Percentiles rank a stretch among this genome's conserved stretches.
Evolutionary conservation across 2,329 filamentous ascomycete genomes (phyloP).

Genomic region (Pyrenochaeta sp.): DNA sequence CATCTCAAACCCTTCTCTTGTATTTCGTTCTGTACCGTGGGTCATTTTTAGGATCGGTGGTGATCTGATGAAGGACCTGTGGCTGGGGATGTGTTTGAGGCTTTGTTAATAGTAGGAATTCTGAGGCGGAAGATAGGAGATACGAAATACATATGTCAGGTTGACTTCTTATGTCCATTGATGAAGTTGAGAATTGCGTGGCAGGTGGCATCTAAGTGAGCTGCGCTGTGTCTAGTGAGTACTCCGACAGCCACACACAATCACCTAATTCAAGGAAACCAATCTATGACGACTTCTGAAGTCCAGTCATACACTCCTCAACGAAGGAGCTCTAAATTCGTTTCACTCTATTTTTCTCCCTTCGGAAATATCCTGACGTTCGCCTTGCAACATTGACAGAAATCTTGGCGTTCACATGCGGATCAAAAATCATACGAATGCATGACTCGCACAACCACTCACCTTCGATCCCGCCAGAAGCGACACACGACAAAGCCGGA

Average conservation of each 20-base stretch:
- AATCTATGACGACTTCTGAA: too few relatives aligned
- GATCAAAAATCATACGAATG: neutral
- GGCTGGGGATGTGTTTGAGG: neutral
- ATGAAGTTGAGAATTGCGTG: neutral
- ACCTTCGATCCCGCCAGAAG: conserved; percentile 22
- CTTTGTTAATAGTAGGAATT: neutral
- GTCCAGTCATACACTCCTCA: too few relatives aligned
- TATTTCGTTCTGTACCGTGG: neutral
- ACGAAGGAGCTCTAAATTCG: too few relatives aligned
- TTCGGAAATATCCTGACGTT: neutral
- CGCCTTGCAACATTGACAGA: neutral
- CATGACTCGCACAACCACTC: conserved; percentile 27
- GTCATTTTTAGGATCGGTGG: conserved; percentile 4
- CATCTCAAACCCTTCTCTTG: conserved; percentile 16
- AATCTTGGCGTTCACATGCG: conserved; percentile 41
- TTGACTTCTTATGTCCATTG: neutral
- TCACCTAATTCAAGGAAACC: too few relatives aligned
- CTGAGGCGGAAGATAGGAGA: neutral
- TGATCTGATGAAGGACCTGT: neutral
- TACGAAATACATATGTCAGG: neutral
- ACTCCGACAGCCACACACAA: too few relatives aligned
- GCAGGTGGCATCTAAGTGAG: too few relatives aligned
- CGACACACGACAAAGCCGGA: conserved; percentile 17
- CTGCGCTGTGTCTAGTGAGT: too few relatives aligned
- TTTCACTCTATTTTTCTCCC: too few relatives aligned